phyloP scores from a whole-genome alignment of 2,329 filamentous ascomycete species.

The Stagonosporopsis rhizophila region DNA sequence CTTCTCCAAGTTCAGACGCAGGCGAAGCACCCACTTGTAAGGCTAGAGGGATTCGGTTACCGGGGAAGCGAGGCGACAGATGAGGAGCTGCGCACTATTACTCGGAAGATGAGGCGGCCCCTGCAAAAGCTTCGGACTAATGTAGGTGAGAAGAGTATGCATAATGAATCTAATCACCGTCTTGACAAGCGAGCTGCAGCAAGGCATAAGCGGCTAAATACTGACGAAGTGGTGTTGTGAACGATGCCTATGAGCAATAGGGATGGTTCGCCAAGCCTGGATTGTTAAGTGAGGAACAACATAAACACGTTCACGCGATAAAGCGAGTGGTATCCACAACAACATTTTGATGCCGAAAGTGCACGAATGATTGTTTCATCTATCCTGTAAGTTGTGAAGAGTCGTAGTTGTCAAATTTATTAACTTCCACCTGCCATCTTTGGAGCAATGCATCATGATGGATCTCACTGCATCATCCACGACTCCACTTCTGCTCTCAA shows the following conservation, averaged over 20 bases:
- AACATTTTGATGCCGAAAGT: not conserved
- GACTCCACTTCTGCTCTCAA: not conserved
- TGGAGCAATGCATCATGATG: conserved; percentile 6
- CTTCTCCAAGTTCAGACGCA: not conserved
- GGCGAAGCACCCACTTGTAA: conserved; percentile 7
- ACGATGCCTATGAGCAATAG: not conserved
- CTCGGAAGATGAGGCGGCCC: not conserved
- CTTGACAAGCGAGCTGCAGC: not conserved
- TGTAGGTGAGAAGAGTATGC: not conserved
- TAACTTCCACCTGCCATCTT: conserved; percentile 1
- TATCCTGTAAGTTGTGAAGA: conserved; percentile 16
- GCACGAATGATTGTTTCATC: conserved; percentile 14
- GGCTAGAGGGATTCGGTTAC: conserved; percentile 7
- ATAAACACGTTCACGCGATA: not conserved
- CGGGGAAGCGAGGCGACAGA: conserved; percentile 6
- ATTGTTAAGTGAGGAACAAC: not conserved
- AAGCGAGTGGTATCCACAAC: not conserved
- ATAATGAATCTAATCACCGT: not conserved
- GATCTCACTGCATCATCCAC: conserved; percentile 1
- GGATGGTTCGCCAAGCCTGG: not conserved
- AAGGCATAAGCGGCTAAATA: not conserved
- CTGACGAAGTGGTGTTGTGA: not conserved
- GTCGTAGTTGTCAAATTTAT: conserved; percentile 8
- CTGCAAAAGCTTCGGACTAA: not conserved
- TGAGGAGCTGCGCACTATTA: conserved; percentile 5